Conservation (phyloP, 306 rosid species). For the Urtica urens region DNA sequence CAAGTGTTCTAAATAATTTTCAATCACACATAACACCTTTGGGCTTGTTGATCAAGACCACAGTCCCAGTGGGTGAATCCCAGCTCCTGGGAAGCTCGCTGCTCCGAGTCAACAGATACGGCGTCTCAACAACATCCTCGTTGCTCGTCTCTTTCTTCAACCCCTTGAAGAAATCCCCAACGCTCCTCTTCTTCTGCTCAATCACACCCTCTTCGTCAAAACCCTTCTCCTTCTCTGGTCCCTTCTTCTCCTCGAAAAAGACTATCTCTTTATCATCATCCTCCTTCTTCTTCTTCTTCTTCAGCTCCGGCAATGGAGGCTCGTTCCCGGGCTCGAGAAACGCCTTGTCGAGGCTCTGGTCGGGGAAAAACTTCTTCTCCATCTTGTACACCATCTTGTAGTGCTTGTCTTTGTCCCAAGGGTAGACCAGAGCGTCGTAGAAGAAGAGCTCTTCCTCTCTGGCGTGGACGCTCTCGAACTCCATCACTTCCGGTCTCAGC, state of each 20-base stretch:
- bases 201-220: constrained; percentile 16
- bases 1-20: not conserved
- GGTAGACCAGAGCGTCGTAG: constrained; percentile 60
- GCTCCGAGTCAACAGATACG: constrained; percentile 62
- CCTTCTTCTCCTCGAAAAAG: constrained; percentile 48
- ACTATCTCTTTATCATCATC: constrained; percentile 32
- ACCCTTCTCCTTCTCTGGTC: constrained; percentile 16
- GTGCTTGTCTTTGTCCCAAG: constrained; percentile 93
- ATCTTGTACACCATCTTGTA: constrained; percentile 86
- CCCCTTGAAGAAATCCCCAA: constrained; percentile 74
- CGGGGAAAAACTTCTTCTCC: constrained; percentile 85
- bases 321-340: constrained; percentile 65
- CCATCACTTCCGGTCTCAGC: constrained; percentile 71
- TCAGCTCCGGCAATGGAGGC: not conserved
- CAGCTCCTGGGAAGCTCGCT: constrained; percentile 62
- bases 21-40: constrained; percentile 44
- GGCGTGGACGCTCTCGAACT: constrained; percentile 50
- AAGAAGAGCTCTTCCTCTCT: constrained; percentile 80
- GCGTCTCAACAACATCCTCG: constrained; percentile 42
- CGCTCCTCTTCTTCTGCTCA: constrained; percentile 65
- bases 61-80: constrained; percentile 75
- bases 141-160: constrained; percentile 56
- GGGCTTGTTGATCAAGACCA: constrained; percentile 80
- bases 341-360: constrained; percentile 72
- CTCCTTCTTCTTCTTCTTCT: constrained; percentile 21